Evolutionary conservation across 768 basidiomycete genomes (phyloP).

Genomic region (Mycena venus): DNA sequence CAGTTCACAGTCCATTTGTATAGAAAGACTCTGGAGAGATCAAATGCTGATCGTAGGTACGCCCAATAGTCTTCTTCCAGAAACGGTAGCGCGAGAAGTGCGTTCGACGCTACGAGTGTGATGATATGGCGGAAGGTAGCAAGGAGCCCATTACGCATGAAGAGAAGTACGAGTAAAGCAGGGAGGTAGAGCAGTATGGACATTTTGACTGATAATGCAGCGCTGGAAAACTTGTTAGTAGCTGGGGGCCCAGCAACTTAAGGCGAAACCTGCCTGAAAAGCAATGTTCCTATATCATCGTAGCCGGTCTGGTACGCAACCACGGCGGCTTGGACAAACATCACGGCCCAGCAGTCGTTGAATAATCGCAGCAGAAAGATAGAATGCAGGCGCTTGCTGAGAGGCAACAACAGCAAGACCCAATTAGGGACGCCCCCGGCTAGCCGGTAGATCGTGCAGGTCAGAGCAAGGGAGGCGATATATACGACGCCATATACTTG

Average conservation of each 20-base stretch:
- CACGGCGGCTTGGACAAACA: conserved; percentile 76
- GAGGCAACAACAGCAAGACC: conserved; percentile 76
- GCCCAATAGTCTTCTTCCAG: conserved; percentile 67
- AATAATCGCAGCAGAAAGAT: conserved; percentile 93
- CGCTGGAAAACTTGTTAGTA: conserved; percentile 52
- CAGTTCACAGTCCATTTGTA: conserved; percentile 99
- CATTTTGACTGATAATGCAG: conserved; percentile 96
- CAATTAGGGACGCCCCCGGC: conserved; percentile 78
- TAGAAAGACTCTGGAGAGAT: conserved; percentile 89
- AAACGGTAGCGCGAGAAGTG: conserved; percentile 79
- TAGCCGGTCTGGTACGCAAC: conserved; percentile 71
- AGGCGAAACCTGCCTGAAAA: conserved; percentile 76
- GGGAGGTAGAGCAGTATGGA: conserved; percentile 92
- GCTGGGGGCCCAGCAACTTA: conserved; percentile 13
- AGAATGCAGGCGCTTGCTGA: conserved; percentile 96
- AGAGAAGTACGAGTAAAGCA: conserved; percentile 84
- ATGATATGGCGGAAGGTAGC: conserved; percentile 65
- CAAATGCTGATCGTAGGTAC: conserved; percentile 86
- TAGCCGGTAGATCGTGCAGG: conserved; percentile 76
- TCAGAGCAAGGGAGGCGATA: conserved; percentile 70
- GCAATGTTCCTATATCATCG: conserved; percentile 72
- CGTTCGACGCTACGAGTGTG: conserved; percentile 64
- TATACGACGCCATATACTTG: conserved; percentile 86
- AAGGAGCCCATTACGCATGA: conserved; percentile 77
- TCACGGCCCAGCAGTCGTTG: conserved; percentile 92